These are phyloP conservation scores for Pyrenochaeta sp. DNA, from an alignment of 2,329 filamentous ascomycete species.

Conservation along the genomic window DNA sequence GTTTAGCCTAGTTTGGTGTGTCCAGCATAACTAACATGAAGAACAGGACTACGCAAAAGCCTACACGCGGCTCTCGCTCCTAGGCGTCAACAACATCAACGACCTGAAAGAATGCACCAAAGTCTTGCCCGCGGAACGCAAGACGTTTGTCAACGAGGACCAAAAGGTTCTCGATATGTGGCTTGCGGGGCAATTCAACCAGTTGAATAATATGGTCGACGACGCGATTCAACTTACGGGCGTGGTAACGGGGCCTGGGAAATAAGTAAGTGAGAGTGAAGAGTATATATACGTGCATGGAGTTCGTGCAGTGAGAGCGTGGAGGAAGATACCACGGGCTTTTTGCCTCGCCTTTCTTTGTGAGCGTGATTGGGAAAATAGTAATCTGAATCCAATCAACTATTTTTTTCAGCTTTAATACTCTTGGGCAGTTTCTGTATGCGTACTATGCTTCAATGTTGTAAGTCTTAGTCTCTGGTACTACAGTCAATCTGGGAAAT, in stretches of 20 bases:
- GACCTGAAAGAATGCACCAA: slow-evolving; percentile 63
- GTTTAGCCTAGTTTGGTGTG: background rate
- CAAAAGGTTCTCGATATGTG: slow-evolving; percentile 39
- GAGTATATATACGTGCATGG: background rate
- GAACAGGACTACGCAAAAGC: slow-evolving; percentile 58
- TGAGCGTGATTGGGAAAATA: too few relatives aligned
- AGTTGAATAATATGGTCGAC: slow-evolving; percentile 43
- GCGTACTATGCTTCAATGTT: too few relatives aligned
- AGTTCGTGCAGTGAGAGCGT: too few relatives aligned
- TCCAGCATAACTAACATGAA: background rate
- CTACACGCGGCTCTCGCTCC: slow-evolving; percentile 62
- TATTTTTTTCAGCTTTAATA: too few relatives aligned
- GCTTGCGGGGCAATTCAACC: slow-evolving; percentile 41
- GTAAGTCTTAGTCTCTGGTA: too few relatives aligned
- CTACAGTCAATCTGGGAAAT: too few relatives aligned
- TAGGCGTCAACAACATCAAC: slow-evolving; percentile 66
- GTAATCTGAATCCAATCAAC: too few relatives aligned
- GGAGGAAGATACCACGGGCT: too few relatives aligned
- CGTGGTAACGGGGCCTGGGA: slow-evolving; percentile 16
- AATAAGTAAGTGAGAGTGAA: background rate
- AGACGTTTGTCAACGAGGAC: slow-evolving; percentile 34
- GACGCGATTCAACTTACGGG: slow-evolving; percentile 44
- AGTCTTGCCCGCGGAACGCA: slow-evolving; percentile 51
- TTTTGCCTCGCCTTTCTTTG: too few relatives aligned
- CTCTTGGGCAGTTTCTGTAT: too few relatives aligned